Percentiles rank a stretch among this genome's conserved stretches.
Conservation (phyloP, 2,329 filamentous ascomycete species). For the Incumbomyces delicatus region DNA sequence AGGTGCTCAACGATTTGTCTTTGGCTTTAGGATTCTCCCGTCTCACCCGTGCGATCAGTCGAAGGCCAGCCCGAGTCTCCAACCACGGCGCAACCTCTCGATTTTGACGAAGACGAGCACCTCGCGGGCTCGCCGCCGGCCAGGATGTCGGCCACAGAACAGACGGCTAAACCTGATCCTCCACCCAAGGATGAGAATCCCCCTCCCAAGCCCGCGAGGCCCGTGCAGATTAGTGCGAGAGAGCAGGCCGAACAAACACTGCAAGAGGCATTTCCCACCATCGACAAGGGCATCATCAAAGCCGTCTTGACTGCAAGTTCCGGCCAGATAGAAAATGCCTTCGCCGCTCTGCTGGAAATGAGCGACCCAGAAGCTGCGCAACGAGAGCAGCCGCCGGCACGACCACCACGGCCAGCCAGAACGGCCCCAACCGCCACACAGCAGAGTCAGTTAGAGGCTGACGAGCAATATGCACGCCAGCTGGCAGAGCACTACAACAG, state of each 20-base stretch:
- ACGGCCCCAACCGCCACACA: constrained; percentile 44
- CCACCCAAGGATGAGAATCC: constrained; percentile 28
- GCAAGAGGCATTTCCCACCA: constrained; percentile 83
- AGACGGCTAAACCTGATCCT: constrained; percentile 20
- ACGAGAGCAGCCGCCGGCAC: constrained; percentile 55
- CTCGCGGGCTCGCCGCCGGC: constrained; percentile 25
- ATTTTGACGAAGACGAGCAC: constrained; percentile 49
- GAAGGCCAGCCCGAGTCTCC: constrained; percentile 38
- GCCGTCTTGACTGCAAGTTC: constrained; percentile 79
- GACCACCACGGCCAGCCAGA: constrained; percentile 60
- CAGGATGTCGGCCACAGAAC: constrained; percentile 21
- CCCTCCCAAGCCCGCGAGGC: constrained; percentile 77
- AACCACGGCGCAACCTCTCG: constrained; percentile 46
- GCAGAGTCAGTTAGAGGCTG: constrained; percentile 74
- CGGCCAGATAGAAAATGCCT: constrained; percentile 82
- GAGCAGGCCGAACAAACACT: constrained; percentile 81
- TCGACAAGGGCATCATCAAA: constrained; percentile 72
- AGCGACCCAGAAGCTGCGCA: constrained; percentile 63
- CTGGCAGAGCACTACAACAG: constrained; percentile 79
- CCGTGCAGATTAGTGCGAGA: constrained; percentile 62
- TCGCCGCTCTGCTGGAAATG: constrained; percentile 82
- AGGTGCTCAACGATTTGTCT: constrained; percentile 4
- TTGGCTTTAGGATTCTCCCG: constrained; percentile 13
- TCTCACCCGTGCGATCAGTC: constrained; percentile 19
- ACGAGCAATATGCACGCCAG: constrained; percentile 85